Conservation (phyloP, 805 yeast species). For the Clavispora carvajalis region DNA sequence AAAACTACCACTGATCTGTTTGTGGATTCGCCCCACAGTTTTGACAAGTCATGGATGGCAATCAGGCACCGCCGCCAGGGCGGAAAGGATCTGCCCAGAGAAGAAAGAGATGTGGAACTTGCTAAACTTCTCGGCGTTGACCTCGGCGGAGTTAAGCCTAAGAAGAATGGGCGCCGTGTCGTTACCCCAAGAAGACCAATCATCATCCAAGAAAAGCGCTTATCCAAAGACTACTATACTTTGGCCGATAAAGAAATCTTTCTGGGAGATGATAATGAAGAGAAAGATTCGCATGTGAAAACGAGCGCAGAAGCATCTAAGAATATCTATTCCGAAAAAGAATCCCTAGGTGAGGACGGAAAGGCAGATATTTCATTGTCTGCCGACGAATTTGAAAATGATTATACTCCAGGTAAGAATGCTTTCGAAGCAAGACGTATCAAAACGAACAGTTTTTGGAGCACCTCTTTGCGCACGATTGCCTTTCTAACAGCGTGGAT, state of each 20-base stretch:
- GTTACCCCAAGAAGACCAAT: conserved; percentile 16
- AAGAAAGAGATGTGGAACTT: conserved; percentile 9
- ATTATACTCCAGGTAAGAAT: not conserved
- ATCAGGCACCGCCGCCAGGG: not conserved
- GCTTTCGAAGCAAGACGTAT: not conserved
- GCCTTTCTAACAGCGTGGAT: conserved; percentile 25
- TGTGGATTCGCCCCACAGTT: conserved; percentile 5
- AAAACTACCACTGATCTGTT: not conserved
- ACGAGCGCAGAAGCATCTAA: not conserved
- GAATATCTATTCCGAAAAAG: not conserved
- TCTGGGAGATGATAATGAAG: conserved; percentile 1
- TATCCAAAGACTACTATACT: not conserved
- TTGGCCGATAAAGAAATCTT: not conserved
- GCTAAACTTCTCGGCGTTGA: conserved; percentile 13
- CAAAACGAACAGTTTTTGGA: not conserved
- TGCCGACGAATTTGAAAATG: not conserved
- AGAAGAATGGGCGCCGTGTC: conserved; percentile 5
- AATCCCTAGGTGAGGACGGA: not conserved
- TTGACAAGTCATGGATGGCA: conserved; percentile 11
- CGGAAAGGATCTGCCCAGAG: not conserved
- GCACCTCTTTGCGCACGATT: not conserved
- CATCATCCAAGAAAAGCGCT: conserved; percentile 4
- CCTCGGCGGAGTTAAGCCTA: conserved; percentile 11
- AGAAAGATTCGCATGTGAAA: not conserved
- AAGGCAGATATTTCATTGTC: not conserved